phyloP scores from a whole-genome alignment of 441 rosid species.

The Populus hybrid region DNA sequence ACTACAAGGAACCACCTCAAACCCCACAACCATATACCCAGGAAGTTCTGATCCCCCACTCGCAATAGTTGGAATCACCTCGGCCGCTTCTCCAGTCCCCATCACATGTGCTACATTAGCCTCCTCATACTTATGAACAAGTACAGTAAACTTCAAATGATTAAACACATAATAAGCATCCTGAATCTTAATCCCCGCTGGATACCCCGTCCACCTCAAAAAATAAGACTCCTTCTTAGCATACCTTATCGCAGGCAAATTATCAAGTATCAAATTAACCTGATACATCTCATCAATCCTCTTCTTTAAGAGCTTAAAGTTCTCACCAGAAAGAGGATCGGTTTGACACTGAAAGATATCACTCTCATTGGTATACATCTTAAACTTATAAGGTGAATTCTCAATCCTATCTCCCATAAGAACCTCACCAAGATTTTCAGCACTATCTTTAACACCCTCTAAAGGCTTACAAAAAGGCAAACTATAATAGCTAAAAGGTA shows the following conservation, averaged over 20 bases:
- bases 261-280: conserved; percentile 76
- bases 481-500: conserved; percentile 78
- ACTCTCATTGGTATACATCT: conserved; percentile 60
- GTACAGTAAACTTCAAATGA: conserved; percentile 81
- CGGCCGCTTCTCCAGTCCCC: conserved; percentile 86
- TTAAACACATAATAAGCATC: conserved; percentile 69
- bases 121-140: conserved; percentile 81
- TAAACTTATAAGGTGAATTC: conserved; percentile 75
- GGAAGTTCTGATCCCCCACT: conserved; percentile 43
- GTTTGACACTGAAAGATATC: conserved; percentile 58
- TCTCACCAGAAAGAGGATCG: conserved; percentile 47
- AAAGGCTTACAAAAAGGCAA: conserved; percentile 66
- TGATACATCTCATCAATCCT: conserved; percentile 88
- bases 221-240: conserved; percentile 57
- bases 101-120: conserved; percentile 66
- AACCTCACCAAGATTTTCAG: conserved; percentile 84
- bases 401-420: conserved; percentile 88
- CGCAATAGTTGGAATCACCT: conserved; percentile 53
- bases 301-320: conserved; percentile 59
- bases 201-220: conserved; percentile 84
- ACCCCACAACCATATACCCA: conserved; percentile 84
- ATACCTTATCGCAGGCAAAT: conserved; percentile 73
- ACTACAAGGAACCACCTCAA: conserved; percentile 80
- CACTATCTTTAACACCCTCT: conserved; percentile 77
- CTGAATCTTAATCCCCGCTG: conserved; percentile 70